These are phyloP conservation scores for Mycena crocata DNA, from an alignment of 768 basidiomycete species.

Conservation along the genomic window DNA sequence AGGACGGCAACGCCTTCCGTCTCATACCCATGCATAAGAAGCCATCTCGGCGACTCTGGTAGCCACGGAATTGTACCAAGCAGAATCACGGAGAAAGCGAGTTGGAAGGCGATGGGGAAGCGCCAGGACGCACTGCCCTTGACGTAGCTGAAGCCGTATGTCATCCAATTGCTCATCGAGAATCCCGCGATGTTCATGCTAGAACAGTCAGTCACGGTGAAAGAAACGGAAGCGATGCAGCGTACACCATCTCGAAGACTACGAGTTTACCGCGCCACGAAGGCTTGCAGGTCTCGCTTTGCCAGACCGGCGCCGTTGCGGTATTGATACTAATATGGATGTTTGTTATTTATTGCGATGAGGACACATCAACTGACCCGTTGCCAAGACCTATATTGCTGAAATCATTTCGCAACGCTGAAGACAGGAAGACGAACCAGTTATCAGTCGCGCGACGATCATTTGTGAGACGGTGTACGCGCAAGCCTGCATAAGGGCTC, in stretches of 20 bases:
- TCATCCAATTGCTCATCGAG: conserved; percentile 65
- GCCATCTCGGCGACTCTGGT: conserved; percentile 62
- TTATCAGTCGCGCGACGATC: conserved; percentile 61
- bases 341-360: neutral
- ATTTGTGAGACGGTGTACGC: conserved; percentile 58
- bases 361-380: conserved; percentile 44
- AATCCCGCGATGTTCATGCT: conserved; percentile 66
- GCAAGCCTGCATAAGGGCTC: conserved; percentile 61
- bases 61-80: conserved; percentile 61
- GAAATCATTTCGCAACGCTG: neutral
- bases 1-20: conserved; percentile 56
- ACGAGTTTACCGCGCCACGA: conserved; percentile 61
- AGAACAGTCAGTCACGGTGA: neutral
- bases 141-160: conserved; percentile 61
- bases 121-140: conserved; percentile 58
- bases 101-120: conserved; percentile 64
- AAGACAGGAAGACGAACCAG: conserved; percentile 44
- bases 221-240: neutral
- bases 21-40: conserved; percentile 57
- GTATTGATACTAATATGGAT: conserved; percentile 53
- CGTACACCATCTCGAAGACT: conserved; percentile 62
- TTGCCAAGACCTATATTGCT: conserved; percentile 54
- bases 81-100: conserved; percentile 58
- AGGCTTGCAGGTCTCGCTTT: conserved; percentile 63
- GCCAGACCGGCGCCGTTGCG: conserved; percentile 63